phyloP scores from a whole-genome alignment of 306 rosid species.

The Datisca glomerata region DNA sequence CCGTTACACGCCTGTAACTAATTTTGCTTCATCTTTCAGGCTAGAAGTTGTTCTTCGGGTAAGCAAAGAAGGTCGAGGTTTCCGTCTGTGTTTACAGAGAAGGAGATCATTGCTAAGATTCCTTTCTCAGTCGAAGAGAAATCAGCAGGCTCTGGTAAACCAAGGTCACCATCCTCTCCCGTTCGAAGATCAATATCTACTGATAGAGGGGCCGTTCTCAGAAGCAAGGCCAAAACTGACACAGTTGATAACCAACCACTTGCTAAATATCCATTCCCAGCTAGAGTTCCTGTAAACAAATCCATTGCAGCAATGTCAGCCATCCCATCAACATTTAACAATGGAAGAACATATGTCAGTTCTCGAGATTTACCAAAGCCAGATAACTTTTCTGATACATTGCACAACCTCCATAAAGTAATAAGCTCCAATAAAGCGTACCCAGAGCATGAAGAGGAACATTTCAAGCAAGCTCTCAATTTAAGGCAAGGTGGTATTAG shows the following conservation, averaged over 20 bases:
- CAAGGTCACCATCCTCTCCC: constrained; percentile 81
- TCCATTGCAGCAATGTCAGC: constrained; percentile 35
- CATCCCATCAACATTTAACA: constrained; percentile 19
- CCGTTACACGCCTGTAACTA: too few relatives aligned
- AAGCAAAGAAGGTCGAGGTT: constrained; percentile 77
- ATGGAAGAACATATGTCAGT: constrained; percentile 15
- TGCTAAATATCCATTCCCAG: constrained; percentile 38
- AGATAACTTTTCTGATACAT: constrained; percentile 30
- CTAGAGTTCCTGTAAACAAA: constrained; percentile 50
- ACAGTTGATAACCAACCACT: constrained; percentile 45
- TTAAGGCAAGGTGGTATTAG: constrained; percentile 56
- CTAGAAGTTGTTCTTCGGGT: constrained; percentile 80
- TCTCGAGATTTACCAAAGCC: constrained; percentile 50
- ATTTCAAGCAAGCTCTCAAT: constrained; percentile 43
- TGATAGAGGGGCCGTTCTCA: constrained; percentile 62
- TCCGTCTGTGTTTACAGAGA: constrained; percentile 51
- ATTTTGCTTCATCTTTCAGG: constrained; percentile 25
- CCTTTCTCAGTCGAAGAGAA: constrained; percentile 51
- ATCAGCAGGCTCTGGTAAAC: constrained; percentile 35
- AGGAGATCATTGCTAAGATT: constrained; percentile 44
- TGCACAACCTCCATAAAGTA: constrained; percentile 34
- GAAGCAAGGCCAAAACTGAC: constrained; percentile 45
- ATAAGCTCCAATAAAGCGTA: constrained; percentile 40
- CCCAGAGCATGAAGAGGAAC: constrained; percentile 63
- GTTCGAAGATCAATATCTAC: constrained; percentile 77